phyloP scores from a whole-genome alignment of 306 rosid species.

The Glycine tomentella region DNA sequence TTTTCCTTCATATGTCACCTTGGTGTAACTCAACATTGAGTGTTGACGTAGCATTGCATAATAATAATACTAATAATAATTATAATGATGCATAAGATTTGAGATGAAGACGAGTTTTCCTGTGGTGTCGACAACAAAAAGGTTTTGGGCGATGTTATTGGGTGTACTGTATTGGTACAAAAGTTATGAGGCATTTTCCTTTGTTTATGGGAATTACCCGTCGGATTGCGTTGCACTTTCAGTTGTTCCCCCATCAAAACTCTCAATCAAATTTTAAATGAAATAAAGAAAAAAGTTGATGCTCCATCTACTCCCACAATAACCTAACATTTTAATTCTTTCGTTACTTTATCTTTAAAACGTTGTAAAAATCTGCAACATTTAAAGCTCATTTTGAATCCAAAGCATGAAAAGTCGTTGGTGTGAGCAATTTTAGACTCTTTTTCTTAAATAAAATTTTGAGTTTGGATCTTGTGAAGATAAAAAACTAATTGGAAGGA shows the following conservation, averaged over 20 bases:
- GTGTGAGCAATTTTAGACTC: neutral
- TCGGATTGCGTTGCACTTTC: constrained; percentile 33
- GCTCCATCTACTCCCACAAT: constrained; percentile 28
- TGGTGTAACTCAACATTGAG: neutral
- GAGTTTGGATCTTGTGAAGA: too few species aligned
- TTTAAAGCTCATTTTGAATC: neutral
- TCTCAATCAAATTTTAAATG: neutral
- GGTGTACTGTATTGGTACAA: constrained; percentile 3
- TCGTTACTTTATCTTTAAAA: neutral
- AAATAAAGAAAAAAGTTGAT: constrained; percentile 11
- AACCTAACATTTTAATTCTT: constrained; percentile 11
- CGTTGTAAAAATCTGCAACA: neutral
- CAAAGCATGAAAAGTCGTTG: neutral
- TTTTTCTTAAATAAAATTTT: neutral
- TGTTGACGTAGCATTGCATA: neutral
- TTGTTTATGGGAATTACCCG: constrained; percentile 21
- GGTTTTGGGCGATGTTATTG: neutral
- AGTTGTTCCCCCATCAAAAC: constrained; percentile 37
- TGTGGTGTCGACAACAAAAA: neutral
- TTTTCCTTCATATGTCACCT: constrained; percentile 16
- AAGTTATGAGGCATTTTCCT: neutral
- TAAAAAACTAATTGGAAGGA: too few species aligned
- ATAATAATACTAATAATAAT: too few species aligned
- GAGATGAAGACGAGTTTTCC: neutral
- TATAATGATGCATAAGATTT: too few species aligned